These are phyloP conservation scores for Crucibulum laeve DNA, from an alignment of 768 basidiomycete genomes.

Conservation along the genomic window DNA sequence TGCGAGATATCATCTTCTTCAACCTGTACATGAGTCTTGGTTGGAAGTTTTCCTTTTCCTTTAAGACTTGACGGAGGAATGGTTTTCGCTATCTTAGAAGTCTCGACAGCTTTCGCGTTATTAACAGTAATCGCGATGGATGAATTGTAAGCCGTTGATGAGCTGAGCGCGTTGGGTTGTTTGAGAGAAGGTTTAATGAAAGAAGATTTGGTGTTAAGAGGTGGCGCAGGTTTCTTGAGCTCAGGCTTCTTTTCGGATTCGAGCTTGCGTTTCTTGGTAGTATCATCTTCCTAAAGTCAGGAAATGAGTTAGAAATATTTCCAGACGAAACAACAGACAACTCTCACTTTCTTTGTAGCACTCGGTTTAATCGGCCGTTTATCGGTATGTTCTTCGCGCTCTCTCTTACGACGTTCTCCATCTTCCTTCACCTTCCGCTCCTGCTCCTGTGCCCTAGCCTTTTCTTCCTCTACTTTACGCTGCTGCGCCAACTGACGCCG, in stretches of 20 bases:
- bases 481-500: constrained; percentile 68
- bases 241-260: constrained; percentile 56
- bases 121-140: constrained; percentile 17
- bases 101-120: constrained; percentile 29
- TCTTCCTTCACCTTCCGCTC: constrained; percentile 74
- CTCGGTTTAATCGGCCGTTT: constrained; percentile 56
- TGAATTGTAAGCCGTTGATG: constrained; percentile 34
- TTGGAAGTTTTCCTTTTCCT: constrained; percentile 44
- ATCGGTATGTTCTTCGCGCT: constrained; percentile 72
- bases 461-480: constrained; percentile 79
- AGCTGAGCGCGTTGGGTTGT: constrained; percentile 29
- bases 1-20: constrained; percentile 46
- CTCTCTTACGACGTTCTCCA: constrained; percentile 73
- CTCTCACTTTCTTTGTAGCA: constrained; percentile 52
- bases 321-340: neutral
- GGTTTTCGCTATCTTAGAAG: constrained; percentile 21
- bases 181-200: constrained; percentile 40
- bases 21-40: constrained; percentile 15
- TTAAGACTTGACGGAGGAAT: constrained; percentile 20
- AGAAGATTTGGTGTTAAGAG: constrained; percentile 39
- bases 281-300: constrained; percentile 57
- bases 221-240: constrained; percentile 47
- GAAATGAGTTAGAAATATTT: constrained; percentile 5
- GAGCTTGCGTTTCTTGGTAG: constrained; percentile 67
- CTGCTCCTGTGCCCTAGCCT: constrained; percentile 53